phyloP scores from a whole-genome alignment of 2,329 filamentous ascomycete genomes.

The Periconia sp. region DNA sequence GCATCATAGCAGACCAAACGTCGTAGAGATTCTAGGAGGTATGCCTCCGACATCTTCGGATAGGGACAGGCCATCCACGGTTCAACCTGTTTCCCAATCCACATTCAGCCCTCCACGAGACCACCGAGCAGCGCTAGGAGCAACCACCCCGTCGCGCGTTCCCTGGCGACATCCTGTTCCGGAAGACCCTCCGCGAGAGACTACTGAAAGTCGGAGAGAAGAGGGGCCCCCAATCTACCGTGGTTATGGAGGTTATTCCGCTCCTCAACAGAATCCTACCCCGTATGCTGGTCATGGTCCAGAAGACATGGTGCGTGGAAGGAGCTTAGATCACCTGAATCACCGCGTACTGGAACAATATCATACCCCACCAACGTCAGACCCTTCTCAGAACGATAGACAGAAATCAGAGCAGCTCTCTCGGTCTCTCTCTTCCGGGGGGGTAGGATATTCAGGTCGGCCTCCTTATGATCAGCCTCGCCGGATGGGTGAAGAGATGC shows the following conservation, averaged over 20 bases:
- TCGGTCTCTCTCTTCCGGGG: constrained; percentile 42
- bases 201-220: constrained; percentile 35
- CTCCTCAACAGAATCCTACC: constrained; percentile 26
- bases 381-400: constrained; percentile 42
- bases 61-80: constrained; percentile 45
- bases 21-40: constrained; percentile 38
- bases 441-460: constrained; percentile 27
- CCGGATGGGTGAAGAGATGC: constrained; percentile 60
- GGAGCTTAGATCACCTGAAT: constrained; percentile 38
- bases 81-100: constrained; percentile 47
- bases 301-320: constrained; percentile 40
- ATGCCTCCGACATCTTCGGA: constrained; percentile 24
- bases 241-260: constrained; percentile 37
- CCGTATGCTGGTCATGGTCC: constrained; percentile 29
- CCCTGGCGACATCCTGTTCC: constrained; percentile 39
- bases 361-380: constrained; percentile 46
- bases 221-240: constrained; percentile 36
- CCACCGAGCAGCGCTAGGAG: constrained; percentile 22
- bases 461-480: constrained; percentile 46
- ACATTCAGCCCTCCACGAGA: constrained; percentile 45
- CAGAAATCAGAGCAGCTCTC: constrained; percentile 41
- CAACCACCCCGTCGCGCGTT: constrained; percentile 29
- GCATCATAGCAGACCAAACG: constrained; percentile 40
- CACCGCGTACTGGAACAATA: constrained; percentile 46
- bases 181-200: constrained; percentile 32